phyloP scores from a whole-genome alignment of 805 yeast species.

The Schwanniomyces vanrijiae region DNA sequence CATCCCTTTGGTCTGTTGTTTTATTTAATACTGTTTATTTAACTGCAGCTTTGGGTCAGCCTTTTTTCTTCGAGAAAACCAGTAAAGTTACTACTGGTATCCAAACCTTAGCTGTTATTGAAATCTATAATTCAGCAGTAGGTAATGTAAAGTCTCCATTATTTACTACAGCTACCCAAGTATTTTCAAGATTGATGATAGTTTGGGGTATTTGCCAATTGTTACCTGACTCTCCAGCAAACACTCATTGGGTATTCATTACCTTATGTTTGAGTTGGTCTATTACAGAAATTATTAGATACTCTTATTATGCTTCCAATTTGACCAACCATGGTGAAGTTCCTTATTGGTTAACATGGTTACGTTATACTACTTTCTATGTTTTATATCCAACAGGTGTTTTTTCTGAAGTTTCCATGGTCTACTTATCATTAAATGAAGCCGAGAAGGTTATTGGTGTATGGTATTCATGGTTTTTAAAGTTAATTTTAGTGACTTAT shows the following conservation, averaged over 20 bases:
- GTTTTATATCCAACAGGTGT: constrained; percentile 91
- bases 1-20: constrained; percentile 42
- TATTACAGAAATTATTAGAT: constrained; percentile 89
- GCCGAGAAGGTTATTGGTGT: constrained; percentile 56
- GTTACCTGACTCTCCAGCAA: constrained; percentile 74
- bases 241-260: constrained; percentile 56
- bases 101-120: constrained; percentile 80
- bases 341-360: constrained; percentile 59
- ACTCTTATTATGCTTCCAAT: constrained; percentile 80
- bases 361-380: constrained; percentile 81
- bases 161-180: constrained; percentile 83
- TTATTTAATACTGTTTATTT: constrained; percentile 40
- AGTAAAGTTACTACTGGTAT: constrained; percentile 58
- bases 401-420: constrained; percentile 72
- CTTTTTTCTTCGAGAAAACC: constrained; percentile 61
- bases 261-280: constrained; percentile 84
- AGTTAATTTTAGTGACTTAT: constrained; percentile 62
- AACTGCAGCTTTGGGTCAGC: constrained; percentile 53
- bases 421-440: constrained; percentile 67
- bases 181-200: constrained; percentile 76
- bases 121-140: constrained; percentile 70
- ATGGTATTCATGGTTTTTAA: constrained; percentile 55
- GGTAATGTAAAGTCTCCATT: constrained; percentile 88
- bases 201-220: constrained; percentile 78
- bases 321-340: constrained; percentile 50